phyloP scores from a whole-genome alignment of 352 stramenopile species.

The Thraustochytrium sp. region DNA sequence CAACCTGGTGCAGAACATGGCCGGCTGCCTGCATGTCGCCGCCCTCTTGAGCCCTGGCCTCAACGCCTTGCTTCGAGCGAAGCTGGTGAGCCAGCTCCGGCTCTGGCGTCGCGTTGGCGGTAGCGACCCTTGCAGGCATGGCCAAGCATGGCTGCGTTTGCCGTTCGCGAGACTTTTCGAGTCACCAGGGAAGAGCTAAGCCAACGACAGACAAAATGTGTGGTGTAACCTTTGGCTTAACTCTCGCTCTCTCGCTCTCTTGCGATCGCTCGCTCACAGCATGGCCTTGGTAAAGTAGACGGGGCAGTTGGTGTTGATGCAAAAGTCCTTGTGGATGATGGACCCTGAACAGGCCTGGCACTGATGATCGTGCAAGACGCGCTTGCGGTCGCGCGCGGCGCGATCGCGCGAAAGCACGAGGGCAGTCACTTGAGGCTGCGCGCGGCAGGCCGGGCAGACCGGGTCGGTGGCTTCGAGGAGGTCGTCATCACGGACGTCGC shows the following conservation, averaged over 20 bases:
- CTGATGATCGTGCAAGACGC: neutral
- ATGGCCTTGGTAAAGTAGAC: neutral
- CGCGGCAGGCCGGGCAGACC: neutral
- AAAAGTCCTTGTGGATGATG: neutral
- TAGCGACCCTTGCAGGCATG: no score
- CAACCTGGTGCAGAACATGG: no score
- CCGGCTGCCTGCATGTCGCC: no score
- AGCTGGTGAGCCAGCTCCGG: no score
- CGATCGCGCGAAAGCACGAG: neutral
- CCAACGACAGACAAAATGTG: no score
- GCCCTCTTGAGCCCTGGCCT: no score
- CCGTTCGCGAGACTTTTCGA: no score
- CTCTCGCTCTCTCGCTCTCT: neutral
- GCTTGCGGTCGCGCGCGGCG: neutral
- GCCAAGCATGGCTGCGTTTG: no score
- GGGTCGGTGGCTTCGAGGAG: neutral
- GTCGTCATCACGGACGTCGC: neutral
- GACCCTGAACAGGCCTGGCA: conserved; percentile 16
- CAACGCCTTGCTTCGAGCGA: no score
- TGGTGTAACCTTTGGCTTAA: no score
- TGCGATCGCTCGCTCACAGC: neutral
- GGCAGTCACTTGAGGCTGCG: neutral
- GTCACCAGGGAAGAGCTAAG: no score
- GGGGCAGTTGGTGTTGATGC: neutral
- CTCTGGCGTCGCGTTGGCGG: no score